Conservation (phyloP, 106 monocot genomes). For the Ottelia alismoides region DNA sequence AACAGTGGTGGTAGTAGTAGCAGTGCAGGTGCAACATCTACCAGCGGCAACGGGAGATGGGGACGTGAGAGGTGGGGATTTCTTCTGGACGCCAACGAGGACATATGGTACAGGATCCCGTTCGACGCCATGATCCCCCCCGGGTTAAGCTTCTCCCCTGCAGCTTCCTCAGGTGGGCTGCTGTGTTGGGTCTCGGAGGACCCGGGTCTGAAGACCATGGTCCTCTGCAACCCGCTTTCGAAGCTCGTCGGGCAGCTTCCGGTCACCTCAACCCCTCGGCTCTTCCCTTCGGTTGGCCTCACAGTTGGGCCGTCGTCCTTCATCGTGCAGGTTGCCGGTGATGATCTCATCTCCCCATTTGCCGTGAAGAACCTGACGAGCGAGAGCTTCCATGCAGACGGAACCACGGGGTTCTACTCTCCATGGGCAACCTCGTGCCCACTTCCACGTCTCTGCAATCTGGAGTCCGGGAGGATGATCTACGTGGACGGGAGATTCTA, state of each 20-base stretch:
- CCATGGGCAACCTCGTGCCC: constrained; percentile 46
- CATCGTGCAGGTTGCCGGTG: constrained; percentile 59
- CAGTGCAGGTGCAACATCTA: neutral
- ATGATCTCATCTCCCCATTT: constrained; percentile 84
- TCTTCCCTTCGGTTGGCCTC: constrained; percentile 69
- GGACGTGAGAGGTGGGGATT: neutral
- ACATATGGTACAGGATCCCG: constrained; percentile 29
- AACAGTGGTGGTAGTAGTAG: neutral
- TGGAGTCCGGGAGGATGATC: constrained; percentile 52
- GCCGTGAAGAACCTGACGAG: constrained; percentile 90
- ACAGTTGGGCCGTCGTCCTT: constrained; percentile 31
- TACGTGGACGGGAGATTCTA: constrained; percentile 49
- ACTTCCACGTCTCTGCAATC: constrained; percentile 57
- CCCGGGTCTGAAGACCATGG: constrained; percentile 25
- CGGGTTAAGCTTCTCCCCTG: constrained; percentile 31
- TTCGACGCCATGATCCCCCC: constrained; percentile 19
- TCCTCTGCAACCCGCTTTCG: constrained; percentile 60
- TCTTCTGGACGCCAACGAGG: constrained; percentile 25
- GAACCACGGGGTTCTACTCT: constrained; percentile 42
- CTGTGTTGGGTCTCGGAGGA: constrained; percentile 29
- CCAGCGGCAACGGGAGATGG: neutral
- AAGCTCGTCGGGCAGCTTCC: constrained; percentile 32
- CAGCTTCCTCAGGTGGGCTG: constrained; percentile 37
- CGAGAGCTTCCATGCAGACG: constrained; percentile 56
- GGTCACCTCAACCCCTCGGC: constrained; percentile 20